These are phyloP conservation scores for Medakamo hakoo DNA, from an alignment of 139 green algal species.

Conservation along the genomic window DNA sequence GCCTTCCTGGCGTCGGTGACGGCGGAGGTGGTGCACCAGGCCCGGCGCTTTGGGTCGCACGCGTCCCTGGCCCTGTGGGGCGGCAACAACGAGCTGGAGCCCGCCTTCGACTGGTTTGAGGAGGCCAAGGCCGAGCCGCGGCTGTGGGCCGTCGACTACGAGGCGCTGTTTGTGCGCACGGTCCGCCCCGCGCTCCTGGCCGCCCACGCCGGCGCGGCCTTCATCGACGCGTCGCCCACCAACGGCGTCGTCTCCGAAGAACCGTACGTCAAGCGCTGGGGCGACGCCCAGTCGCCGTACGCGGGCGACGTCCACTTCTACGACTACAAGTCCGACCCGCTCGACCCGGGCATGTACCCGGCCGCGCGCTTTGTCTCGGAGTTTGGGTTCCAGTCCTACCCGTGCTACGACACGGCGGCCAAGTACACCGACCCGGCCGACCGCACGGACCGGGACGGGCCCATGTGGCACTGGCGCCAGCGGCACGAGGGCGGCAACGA, in stretches of 20 bases:
- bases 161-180: slow-evolving; percentile 31
- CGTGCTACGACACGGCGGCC: slow-evolving; percentile 19
- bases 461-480: slow-evolving; percentile 13
- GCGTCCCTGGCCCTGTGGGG: slow-evolving; percentile 52
- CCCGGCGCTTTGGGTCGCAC: slow-evolving; percentile 36
- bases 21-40: slow-evolving; percentile 28
- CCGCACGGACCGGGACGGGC: slow-evolving; percentile 15
- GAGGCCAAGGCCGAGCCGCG: slow-evolving; percentile 15
- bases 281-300: slow-evolving; percentile 5
- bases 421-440: slow-evolving; percentile 18
- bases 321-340: slow-evolving; percentile 34
- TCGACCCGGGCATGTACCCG: slow-evolving; percentile 29
- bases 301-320: slow-evolving; percentile 68
- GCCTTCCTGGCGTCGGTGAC: slow-evolving; percentile 14
- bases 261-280: slow-evolving; percentile 44
- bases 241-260: slow-evolving; percentile 19
- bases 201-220: slow-evolving; percentile 31
- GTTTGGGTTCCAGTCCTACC: slow-evolving; percentile 42
- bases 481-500: neutral
- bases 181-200: slow-evolving; percentile 17
- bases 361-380: slow-evolving; percentile 42
- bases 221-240: slow-evolving; percentile 54
- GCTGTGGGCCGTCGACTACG: slow-evolving; percentile 45
- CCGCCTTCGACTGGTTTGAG: slow-evolving; percentile 26
- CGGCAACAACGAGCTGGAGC: slow-evolving; percentile 29